These are phyloP conservation scores for Spizellomyces punctatus DNA, from an alignment of 192 early-diverging fungal species.

Conservation along the genomic window DNA sequence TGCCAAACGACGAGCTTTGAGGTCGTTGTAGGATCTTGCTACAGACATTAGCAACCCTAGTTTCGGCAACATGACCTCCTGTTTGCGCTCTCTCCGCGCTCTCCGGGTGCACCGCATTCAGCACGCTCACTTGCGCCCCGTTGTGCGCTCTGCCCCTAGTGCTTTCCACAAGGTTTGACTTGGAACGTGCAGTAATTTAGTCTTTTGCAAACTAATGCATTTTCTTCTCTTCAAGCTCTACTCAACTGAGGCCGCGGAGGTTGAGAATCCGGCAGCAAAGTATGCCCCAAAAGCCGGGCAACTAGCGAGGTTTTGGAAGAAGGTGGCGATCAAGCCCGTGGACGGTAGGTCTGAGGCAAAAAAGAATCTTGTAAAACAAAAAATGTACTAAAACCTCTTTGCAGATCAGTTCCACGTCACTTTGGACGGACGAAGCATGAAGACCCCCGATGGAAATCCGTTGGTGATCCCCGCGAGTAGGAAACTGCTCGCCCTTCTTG, in stretches of 20 bases:
- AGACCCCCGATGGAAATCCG: slow-evolving; percentile 77
- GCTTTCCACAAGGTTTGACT: no score
- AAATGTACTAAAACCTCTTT: background rate
- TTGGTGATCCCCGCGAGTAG: slow-evolving; percentile 63
- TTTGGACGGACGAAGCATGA: slow-evolving; percentile 80
- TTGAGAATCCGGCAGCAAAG: slow-evolving; percentile 5
- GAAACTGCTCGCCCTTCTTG: slow-evolving; percentile 72
- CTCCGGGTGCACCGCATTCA: no score
- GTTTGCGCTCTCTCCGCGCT: no score
- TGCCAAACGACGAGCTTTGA: no score
- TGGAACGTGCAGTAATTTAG: no score
- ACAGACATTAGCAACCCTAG: no score
- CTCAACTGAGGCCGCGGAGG: background rate
- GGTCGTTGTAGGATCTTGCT: no score
- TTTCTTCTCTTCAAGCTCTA: no score
- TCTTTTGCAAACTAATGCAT: no score
- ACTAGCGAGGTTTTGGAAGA: slow-evolving; percentile 60
- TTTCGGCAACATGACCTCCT: no score
- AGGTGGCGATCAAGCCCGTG: slow-evolving; percentile 48
- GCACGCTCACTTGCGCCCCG: no score
- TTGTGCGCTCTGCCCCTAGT: no score
- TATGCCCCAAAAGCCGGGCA: slow-evolving; percentile 18
- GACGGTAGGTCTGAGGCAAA: slow-evolving; percentile 41
- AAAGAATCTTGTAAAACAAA: background rate
- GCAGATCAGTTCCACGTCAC: slow-evolving; percentile 19